Evolutionary conservation across 1,284 basidiomycete species (phyloP).

Genomic region (Pseudozyma pruni): DNA sequence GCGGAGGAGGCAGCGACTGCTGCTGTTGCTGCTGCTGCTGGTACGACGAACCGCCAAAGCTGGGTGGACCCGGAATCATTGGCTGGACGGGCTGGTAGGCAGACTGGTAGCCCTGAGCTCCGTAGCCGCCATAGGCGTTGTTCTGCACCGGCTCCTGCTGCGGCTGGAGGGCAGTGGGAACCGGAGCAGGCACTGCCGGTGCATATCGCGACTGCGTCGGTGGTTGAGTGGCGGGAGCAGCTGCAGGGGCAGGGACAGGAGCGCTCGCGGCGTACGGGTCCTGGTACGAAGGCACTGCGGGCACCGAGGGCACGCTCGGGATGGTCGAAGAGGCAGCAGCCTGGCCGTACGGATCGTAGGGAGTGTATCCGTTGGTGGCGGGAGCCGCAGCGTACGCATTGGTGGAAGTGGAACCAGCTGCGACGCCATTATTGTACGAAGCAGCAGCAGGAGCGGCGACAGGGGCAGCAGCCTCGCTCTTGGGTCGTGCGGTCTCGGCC

Average conservation of each 20-base stretch:
- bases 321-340: slow-evolving; percentile 14
- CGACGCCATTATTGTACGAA: neutral
- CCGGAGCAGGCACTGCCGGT: slow-evolving; percentile 69
- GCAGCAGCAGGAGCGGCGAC: slow-evolving; percentile 11
- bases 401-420: slow-evolving; percentile 17
- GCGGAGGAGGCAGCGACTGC: slow-evolving; percentile 66
- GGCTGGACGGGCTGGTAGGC: slow-evolving; percentile 52
- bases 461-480: slow-evolving; percentile 20
- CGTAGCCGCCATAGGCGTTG: slow-evolving; percentile 32
- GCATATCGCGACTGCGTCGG: slow-evolving; percentile 67
- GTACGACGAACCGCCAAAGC: slow-evolving; percentile 59
- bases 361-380: slow-evolving; percentile 37
- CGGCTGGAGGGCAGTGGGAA: slow-evolving; percentile 25
- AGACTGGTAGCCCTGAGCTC: slow-evolving; percentile 67
- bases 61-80: slow-evolving; percentile 68
- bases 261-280: slow-evolving; percentile 39
- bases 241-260: slow-evolving; percentile 70
- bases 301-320: slow-evolving; percentile 34
- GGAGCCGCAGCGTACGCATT: slow-evolving; percentile 31
- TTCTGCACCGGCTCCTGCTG: slow-evolving; percentile 29
- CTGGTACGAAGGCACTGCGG: slow-evolving; percentile 25
- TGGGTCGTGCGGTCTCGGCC: slow-evolving; percentile 50
- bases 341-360: slow-evolving; percentile 35
- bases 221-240: slow-evolving; percentile 68
- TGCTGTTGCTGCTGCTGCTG: slow-evolving; percentile 42